These are phyloP conservation scores for Porcisia hertigi DNA, from an alignment of 208 protist genomes.

Conservation along the genomic window DNA sequence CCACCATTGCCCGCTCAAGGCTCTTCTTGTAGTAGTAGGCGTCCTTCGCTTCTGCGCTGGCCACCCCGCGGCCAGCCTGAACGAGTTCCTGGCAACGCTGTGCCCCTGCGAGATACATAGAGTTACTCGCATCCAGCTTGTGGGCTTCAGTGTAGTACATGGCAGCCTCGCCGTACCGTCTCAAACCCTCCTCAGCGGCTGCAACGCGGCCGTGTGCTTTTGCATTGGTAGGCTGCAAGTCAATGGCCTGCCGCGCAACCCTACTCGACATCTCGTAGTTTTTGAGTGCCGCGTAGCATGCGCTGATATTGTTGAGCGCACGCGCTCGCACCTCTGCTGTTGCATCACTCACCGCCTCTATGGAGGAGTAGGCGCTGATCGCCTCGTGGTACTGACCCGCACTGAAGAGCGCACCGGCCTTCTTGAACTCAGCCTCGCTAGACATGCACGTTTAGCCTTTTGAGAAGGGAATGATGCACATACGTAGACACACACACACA, in stretches of 20 bases:
- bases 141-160: conserved; percentile 40
- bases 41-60: conserved; percentile 38
- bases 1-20: conserved; percentile 64
- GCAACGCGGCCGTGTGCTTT: conserved; percentile 68
- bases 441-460: conserved; percentile 22
- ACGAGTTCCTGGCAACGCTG: conserved; percentile 50
- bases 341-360: conserved; percentile 26
- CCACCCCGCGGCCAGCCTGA: conserved; percentile 41
- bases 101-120: conserved; percentile 34
- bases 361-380: conserved; percentile 45
- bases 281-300: conserved; percentile 65
- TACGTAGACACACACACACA: conserved; percentile 1
- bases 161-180: conserved; percentile 68
- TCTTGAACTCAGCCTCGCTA: conserved; percentile 57
- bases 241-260: conserved; percentile 50
- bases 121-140: conserved; percentile 34
- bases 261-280: conserved; percentile 59
- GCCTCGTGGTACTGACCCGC: conserved; percentile 54
- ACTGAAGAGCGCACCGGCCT: conserved; percentile 52
- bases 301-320: conserved; percentile 81
- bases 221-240: conserved; percentile 48
- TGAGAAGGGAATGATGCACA: neutral
- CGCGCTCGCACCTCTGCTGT: conserved; percentile 42
- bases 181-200: conserved; percentile 67
- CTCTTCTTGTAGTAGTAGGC: conserved; percentile 83